Evolutionary conservation across 805 yeast species (phyloP).

Genomic region (Ogataea nakhonphanomensis): DNA sequence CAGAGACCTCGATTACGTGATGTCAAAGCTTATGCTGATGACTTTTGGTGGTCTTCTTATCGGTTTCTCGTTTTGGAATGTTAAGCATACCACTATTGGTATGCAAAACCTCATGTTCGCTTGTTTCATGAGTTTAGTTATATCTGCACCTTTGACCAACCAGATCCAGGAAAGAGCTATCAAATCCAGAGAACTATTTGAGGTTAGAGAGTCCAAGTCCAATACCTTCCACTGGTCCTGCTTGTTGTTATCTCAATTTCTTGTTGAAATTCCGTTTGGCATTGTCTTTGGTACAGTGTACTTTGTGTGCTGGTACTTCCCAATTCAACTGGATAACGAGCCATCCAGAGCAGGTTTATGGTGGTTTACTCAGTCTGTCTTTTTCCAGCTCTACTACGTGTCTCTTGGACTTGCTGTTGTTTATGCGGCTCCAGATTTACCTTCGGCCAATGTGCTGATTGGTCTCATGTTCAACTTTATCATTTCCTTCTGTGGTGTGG

Average conservation of each 20-base stretch:
- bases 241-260: slow-evolving; percentile 49
- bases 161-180: slow-evolving; percentile 62
- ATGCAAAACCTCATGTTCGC: slow-evolving; percentile 58
- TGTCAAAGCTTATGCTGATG: slow-evolving; percentile 42
- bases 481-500: slow-evolving; percentile 67
- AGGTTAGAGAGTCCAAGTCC: slow-evolving; percentile 66
- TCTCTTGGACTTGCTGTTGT: slow-evolving; percentile 52
- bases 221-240: slow-evolving; percentile 73
- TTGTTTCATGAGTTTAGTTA: slow-evolving; percentile 50
- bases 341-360: slow-evolving; percentile 47
- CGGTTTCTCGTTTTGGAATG: slow-evolving; percentile 62
- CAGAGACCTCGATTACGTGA: slow-evolving; percentile 47
- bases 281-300: slow-evolving; percentile 47
- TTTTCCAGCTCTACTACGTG: slow-evolving; percentile 44
- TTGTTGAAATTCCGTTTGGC: slow-evolving; percentile 62
- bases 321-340: slow-evolving; percentile 34
- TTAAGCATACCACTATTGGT: slow-evolving; percentile 48
- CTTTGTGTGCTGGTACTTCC: slow-evolving; percentile 38
- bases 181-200: slow-evolving; percentile 57
- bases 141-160: slow-evolving; percentile 57
- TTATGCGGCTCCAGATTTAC: slow-evolving; percentile 62
- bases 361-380: slow-evolving; percentile 33
- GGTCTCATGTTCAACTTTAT: slow-evolving; percentile 55
- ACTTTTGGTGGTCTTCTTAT: slow-evolving; percentile 42
- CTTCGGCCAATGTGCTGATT: slow-evolving; percentile 60